Conservation (phyloP, 2,329 filamentous ascomycete species). For the Fusarium nanum region DNA sequence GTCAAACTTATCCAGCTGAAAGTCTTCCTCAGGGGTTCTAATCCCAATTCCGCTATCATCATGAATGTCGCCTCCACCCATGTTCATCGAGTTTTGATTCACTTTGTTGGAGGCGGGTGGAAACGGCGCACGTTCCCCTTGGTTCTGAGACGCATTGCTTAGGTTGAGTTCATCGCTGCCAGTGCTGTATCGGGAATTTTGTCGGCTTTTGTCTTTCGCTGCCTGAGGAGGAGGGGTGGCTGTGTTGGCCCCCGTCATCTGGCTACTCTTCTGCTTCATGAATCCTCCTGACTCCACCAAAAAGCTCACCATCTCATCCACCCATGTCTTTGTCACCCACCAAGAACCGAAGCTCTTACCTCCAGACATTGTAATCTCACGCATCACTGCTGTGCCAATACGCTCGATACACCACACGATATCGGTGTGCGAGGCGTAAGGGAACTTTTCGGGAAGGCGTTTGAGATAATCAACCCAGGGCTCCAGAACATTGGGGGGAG, state of each 20-base stretch:
- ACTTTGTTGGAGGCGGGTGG: constrained; percentile 55
- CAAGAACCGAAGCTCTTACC: constrained; percentile 87
- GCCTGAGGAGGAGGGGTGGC: constrained; percentile 51
- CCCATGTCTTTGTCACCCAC: constrained; percentile 96
- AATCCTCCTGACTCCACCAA: constrained; percentile 92
- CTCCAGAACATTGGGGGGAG: constrained; percentile 76
- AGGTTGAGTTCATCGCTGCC: constrained; percentile 60
- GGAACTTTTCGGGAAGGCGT: constrained; percentile 76
- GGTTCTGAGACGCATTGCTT: constrained; percentile 59
- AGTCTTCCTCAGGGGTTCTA: constrained; percentile 73
- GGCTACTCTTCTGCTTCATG: constrained; percentile 68
- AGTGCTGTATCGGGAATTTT: constrained; percentile 56
- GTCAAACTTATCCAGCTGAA: constrained; percentile 69
- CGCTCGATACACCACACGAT: constrained; percentile 82
- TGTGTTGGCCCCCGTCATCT: constrained; percentile 43
- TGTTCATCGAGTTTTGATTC: constrained; percentile 54
- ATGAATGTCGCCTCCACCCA: constrained; percentile 61
- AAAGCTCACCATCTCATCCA: constrained; percentile 94
- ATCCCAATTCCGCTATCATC: constrained; percentile 84
- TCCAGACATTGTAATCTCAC: constrained; percentile 82
- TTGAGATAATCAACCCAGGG: constrained; percentile 80
- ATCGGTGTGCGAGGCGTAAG: constrained; percentile 76
- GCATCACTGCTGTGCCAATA: constrained; percentile 79
- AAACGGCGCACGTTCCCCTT: constrained; percentile 63
- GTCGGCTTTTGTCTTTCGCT: constrained; percentile 52